These are phyloP conservation scores for Melaleuca quinquenervia DNA, from an alignment of 345 rosid genomes.

Conservation along the genomic window DNA sequence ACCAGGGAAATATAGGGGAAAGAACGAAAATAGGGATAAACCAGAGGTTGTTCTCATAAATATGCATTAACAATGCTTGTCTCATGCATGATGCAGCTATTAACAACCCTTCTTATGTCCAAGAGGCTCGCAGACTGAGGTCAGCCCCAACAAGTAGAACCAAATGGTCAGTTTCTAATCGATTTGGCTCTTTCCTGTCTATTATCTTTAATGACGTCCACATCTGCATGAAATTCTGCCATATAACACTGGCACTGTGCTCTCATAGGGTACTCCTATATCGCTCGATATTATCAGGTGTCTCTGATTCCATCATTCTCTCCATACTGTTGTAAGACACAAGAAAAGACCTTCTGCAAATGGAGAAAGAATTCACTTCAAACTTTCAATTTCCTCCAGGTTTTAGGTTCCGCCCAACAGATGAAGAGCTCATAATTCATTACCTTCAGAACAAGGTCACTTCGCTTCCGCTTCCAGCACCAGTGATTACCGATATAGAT, in stretches of 20 bases:
- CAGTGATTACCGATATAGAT: constrained; percentile 35
- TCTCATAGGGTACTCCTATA: background rate
- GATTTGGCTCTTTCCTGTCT: background rate
- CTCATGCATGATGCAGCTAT: background rate
- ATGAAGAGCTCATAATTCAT: constrained; percentile 31
- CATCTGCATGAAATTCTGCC: constrained; percentile 1
- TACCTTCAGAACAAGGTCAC: constrained; percentile 36
- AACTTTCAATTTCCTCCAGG: constrained; percentile 35
- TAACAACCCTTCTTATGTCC: background rate
- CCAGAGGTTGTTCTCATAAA: background rate
- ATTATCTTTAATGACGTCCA: background rate
- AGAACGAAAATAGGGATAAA: background rate
- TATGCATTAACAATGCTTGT: background rate
- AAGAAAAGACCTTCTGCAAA: background rate
- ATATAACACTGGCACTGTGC: background rate
- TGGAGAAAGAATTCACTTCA: constrained; percentile 12
- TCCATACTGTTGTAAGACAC: background rate
- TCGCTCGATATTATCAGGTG: background rate
- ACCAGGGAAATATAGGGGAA: background rate
- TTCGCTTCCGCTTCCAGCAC: constrained; percentile 33
- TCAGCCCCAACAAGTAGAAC: background rate
- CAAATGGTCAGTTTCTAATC: background rate
- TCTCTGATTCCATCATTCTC: background rate
- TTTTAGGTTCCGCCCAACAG: constrained; percentile 50
- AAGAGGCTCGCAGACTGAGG: background rate